A percentile compares a stretch with the other conserved stretches of the same genome.
phyloP scores from a whole-genome alignment of 257 asterid genomes.

The Sherardia arvensis region DNA sequence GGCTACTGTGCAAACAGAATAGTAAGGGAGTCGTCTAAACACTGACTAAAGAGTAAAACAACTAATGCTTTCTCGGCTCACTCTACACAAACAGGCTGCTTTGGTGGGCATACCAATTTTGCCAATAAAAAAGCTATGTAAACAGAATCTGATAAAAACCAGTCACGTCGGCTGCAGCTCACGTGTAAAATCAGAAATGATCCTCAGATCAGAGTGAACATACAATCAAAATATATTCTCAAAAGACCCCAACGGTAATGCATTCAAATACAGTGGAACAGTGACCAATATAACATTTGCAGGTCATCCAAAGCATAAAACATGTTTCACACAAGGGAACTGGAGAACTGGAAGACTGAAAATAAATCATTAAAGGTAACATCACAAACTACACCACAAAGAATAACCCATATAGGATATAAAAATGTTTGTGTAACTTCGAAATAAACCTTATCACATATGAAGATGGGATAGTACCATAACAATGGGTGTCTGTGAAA shows the following conservation, averaged over 20 bases:
- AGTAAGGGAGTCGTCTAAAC: not conserved
- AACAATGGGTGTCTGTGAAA: slow-evolving; percentile 61
- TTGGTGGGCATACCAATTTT: too few species aligned
- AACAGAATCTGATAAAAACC: not conserved
- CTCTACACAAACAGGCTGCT: not conserved
- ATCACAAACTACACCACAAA: not conserved
- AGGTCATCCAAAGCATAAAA: not conserved
- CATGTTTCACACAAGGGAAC: not conserved
- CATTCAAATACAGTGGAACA: not conserved
- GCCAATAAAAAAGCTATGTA: not conserved
- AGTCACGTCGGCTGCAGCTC: not conserved
- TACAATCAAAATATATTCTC: not conserved
- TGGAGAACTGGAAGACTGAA: not conserved
- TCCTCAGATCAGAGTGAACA: not conserved
- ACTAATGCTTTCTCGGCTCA: not conserved
- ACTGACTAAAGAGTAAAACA: not conserved
- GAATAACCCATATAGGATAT: not conserved
- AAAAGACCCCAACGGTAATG: not conserved
- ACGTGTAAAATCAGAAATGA: not conserved
- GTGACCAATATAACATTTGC: not conserved
- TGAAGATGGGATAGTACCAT: slow-evolving; percentile 37
- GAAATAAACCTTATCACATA: too few species aligned
- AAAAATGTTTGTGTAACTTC: too few species aligned
- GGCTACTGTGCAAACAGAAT: not conserved
- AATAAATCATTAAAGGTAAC: not conserved